Percentiles rank a stretch among this genome's conserved stretches.
Evolutionary conservation across 2,329 filamentous ascomycete species (phyloP).

Genomic region (Exophiala xenobiotica): DNA sequence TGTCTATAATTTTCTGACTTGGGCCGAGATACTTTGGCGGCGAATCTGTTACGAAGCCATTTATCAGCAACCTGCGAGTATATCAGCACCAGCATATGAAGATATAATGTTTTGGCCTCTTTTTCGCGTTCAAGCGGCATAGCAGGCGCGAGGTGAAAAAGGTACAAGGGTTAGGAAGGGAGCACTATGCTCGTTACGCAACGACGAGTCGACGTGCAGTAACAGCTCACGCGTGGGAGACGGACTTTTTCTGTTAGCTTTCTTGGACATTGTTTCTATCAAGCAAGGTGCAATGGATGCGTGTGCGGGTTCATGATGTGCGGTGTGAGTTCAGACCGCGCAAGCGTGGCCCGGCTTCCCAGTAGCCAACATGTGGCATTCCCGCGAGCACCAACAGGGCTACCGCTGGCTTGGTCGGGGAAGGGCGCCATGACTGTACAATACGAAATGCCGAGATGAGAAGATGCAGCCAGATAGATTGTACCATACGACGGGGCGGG

Average conservation of each 20-base stretch:
- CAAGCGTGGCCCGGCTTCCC: neutral
- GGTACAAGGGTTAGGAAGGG: neutral
- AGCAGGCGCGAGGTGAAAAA: neutral
- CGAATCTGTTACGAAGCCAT: too few species aligned
- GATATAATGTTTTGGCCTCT: neutral
- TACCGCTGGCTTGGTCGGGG: neutral
- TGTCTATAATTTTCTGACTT: too few species aligned
- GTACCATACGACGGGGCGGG: neutral
- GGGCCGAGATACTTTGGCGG: too few species aligned
- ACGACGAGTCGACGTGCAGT: neutral
- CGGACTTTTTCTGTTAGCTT: neutral
- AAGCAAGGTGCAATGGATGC: neutral
- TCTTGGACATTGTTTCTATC: neutral
- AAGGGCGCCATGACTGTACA: conserved; percentile 1
- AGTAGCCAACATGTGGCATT: neutral
- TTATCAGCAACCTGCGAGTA: neutral
- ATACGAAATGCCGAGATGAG: neutral
- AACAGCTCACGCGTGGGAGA: neutral
- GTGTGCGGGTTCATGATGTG: neutral
- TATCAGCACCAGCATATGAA: neutral
- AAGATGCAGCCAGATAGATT: neutral
- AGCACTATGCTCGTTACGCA: too few species aligned
- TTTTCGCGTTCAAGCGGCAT: conserved; percentile 19
- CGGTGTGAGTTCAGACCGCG: neutral
- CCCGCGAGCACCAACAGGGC: neutral